A percentile compares a stretch with the other conserved stretches of the same genome.
phyloP scores from a whole-genome alignment of 352 stramenopile genomes.

The Albugo candida region DNA sequence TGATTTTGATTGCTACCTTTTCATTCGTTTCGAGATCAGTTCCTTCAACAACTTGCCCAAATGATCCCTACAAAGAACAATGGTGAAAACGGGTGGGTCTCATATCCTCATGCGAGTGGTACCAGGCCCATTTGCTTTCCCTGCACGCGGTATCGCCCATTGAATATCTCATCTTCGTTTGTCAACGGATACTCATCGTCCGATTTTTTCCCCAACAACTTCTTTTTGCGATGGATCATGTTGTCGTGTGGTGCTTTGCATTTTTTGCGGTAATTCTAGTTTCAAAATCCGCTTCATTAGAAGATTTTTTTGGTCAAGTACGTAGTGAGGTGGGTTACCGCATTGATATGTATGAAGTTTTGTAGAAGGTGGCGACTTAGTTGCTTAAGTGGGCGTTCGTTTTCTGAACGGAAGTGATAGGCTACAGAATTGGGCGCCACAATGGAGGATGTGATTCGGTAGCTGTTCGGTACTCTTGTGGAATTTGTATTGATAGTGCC shows the following conservation, averaged over 20 bases:
- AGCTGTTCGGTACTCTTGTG: no score
- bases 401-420: no score
- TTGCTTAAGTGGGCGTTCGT: no score
- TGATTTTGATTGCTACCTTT: constrained; percentile 98
- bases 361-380: no score
- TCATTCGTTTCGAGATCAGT: constrained; percentile 49
- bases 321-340: no score
- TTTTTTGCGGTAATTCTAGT: constrained; percentile 70
- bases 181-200: constrained; percentile 35
- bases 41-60: constrained; percentile 65
- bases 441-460: no score
- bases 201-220: constrained; percentile 22
- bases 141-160: constrained; percentile 52
- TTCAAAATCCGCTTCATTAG: no score
- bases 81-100: neutral
- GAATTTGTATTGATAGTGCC: no score
- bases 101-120: constrained; percentile 5
- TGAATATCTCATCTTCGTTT: constrained; percentile 46
- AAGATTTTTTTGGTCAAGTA: no score
- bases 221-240: constrained; percentile 33
- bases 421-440: no score
- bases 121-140: constrained; percentile 56
- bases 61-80: constrained; percentile 26
- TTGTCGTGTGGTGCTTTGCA: constrained; percentile 32
- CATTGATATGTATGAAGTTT: no score